phyloP scores from a whole-genome alignment of 1,139 yeast genomes.

The Taphrina confusa region DNA sequence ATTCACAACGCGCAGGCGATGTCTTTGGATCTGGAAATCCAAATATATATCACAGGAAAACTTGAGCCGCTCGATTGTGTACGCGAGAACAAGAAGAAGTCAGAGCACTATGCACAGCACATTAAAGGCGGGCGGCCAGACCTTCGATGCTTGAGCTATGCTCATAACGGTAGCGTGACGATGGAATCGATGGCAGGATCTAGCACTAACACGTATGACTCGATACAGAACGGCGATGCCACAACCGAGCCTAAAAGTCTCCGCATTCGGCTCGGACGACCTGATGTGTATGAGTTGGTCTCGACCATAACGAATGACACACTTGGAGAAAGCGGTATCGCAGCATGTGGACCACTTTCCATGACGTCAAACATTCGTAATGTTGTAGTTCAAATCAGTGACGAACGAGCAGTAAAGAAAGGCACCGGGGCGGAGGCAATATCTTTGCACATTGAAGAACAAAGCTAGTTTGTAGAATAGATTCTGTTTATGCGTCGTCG shows the following conservation, averaged over 20 bases:
- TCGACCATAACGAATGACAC: constrained; percentile 33
- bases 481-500: no score
- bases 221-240: no score
- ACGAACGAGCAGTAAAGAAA: constrained; percentile 40
- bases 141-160: no score
- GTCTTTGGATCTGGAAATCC: neutral
- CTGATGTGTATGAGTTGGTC: constrained; percentile 34
- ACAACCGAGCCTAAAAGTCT: no score
- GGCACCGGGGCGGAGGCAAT: constrained; percentile 41
- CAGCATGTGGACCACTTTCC: constrained; percentile 40
- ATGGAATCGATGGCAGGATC: no score
- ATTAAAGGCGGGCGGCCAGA: no score
- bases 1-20: neutral
- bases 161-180: no score
- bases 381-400: constrained; percentile 38
- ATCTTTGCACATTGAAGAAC: constrained; percentile 40
- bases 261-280: no score
- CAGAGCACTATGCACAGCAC: no score
- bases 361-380: constrained; percentile 36
- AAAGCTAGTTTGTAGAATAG: neutral
- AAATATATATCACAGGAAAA: constrained; percentile 10
- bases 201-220: no score
- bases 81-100: no score
- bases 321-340: constrained; percentile 41
- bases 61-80: neutral